These are phyloP conservation scores for Lyophyllum atratum DNA, from an alignment of 768 basidiomycete species.

Conservation along the genomic window DNA sequence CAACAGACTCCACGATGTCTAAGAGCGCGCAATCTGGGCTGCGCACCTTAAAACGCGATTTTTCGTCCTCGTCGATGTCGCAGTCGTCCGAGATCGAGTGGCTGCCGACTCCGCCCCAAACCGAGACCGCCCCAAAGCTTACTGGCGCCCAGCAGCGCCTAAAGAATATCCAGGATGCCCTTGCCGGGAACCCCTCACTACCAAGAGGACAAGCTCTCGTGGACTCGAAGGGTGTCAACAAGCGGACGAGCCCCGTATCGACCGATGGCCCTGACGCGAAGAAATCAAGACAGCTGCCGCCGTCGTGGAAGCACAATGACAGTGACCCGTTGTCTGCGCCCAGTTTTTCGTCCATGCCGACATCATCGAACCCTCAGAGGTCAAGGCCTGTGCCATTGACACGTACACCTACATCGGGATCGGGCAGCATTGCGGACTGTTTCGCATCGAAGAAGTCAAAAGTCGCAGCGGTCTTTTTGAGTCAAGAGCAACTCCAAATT, in stretches of 20 bases:
- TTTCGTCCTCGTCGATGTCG: conserved; percentile 42
- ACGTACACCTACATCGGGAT: conserved; percentile 11
- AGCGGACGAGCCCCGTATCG: conserved; percentile 36
- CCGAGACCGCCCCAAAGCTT: conserved; percentile 21
- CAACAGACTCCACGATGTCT: conserved; percentile 19
- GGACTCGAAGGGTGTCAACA: conserved; percentile 33
- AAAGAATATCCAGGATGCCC: conserved; percentile 59
- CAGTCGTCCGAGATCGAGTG: conserved; percentile 48
- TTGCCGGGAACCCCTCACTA: conserved; percentile 31
- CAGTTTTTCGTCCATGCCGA: conserved; percentile 22
- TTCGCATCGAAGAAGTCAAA: conserved; percentile 29
- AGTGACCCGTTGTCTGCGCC: conserved; percentile 33
- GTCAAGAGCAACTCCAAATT: conserved; percentile 85
- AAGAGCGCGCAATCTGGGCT: conserved; percentile 60
- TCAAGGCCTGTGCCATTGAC: conserved; percentile 6
- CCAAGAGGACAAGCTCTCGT: conserved; percentile 26
- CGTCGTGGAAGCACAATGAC: conserved; percentile 42
- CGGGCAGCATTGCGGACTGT: conserved; percentile 5
- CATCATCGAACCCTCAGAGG: conserved; percentile 3
- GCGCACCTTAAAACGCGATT: conserved; percentile 61
- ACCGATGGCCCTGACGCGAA: conserved; percentile 37
- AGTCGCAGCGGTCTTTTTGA: conserved; percentile 59
- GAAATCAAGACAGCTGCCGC: conserved; percentile 58
- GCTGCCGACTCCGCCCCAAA: conserved; percentile 36
- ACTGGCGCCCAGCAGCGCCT: conserved; percentile 44